Evolutionary conservation across 441 rosid genomes (phyloP), one percentile per base, ranked within the genome.

Genomic region (Breynia disticha): DNA sequence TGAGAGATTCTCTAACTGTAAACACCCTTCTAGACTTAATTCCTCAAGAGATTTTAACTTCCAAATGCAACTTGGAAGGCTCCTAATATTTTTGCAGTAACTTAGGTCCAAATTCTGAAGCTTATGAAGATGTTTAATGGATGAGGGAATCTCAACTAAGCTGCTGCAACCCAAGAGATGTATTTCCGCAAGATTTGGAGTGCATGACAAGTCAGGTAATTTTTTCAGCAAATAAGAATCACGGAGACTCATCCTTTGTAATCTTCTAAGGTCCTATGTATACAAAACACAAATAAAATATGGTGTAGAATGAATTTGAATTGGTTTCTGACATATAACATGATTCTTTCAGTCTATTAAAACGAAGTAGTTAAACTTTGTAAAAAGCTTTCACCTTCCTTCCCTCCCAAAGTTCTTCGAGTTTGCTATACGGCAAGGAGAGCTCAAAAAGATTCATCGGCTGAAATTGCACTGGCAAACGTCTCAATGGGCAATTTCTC

Each of bases 331-430:
- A 5, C n/a, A 11, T 17, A 44, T 15, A 7, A 24, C 32, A 5
- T 28, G 5, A 28, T 28, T 28, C 3, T 9, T 28, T 28, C 35
- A 5, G 8, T 4, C 35, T 4, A 28, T 28, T 0, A 28, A 9
- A 4, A 28, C 5, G 8, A 0, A 28, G 35, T 4, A 28, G 35
- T 28, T 28, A 0, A 28, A 4, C 5, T 5, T 28, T 28, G 8
- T 4, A 28, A 4, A 28, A 28, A 28, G 35, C 5, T 24, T 28
- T 28, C 66, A 76, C 80, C 74, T 70, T 57, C 32, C 1, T 18
- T 53, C 61, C 74, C 19, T 54, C 52, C 78, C 74, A 76, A 15
- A 70, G 49, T 50, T 48, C 48, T 53, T 64, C 48, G 16, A 70
- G 37, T 11, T 65, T 44, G 47, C 76, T 68, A 20, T 39, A 19